phyloP scores from a whole-genome alignment of 257 asterid genomes.

The Solanum clarkiae region DNA sequence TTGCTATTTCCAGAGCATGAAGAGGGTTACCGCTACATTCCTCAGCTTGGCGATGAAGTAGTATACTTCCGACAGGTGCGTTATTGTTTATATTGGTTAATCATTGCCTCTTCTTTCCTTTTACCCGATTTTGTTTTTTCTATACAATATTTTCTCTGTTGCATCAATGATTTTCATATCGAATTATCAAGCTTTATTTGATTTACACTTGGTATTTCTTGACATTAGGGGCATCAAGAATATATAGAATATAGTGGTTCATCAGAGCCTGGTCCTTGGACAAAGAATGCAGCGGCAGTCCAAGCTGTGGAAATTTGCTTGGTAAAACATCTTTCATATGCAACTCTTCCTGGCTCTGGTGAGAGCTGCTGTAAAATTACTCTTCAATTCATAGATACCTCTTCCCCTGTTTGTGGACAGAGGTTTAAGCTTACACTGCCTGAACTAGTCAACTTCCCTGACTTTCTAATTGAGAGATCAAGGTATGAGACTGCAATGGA shows the following conservation, averaged over 20 bases:
- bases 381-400: constrained; percentile 46
- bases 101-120: background rate
- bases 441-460: constrained; percentile 67
- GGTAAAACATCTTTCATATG: constrained; percentile 55
- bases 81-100: background rate
- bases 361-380: constrained; percentile 75
- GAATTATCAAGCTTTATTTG: background rate
- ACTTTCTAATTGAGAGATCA: constrained; percentile 69
- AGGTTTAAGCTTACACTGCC: constrained; percentile 45
- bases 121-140: background rate
- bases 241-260: constrained; percentile 21
- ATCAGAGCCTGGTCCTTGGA: constrained; percentile 37
- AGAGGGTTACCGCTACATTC: constrained; percentile 85
- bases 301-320: constrained; percentile 65
- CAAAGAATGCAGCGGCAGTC: constrained; percentile 26
- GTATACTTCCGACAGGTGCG: constrained; percentile 77
- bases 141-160: background rate
- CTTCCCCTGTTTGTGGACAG: constrained; percentile 30
- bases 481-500: constrained; percentile 59
- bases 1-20: constrained; percentile 66
- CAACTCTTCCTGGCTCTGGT: constrained; percentile 70
- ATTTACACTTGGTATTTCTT: background rate
- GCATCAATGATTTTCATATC: background rate
- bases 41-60: constrained; percentile 95
- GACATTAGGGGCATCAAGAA: constrained; percentile 73